phyloP scores from a whole-genome alignment of 192 early-diverging fungal species.

The Helicostylum pulchrum region DNA sequence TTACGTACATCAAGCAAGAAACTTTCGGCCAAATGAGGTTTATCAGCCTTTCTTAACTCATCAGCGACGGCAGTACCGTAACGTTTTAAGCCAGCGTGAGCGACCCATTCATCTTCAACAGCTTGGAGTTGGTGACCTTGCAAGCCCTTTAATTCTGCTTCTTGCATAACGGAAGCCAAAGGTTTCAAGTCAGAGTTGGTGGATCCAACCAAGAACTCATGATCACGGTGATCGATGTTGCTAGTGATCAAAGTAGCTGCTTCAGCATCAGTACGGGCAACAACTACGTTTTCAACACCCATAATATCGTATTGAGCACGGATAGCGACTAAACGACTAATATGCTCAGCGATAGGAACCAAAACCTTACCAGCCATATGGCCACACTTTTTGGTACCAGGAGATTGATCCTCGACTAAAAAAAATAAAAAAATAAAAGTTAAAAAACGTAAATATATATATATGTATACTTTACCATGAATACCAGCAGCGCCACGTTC shows the following conservation, averaged over 20 bases:
- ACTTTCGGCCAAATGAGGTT: slow-evolving; percentile 43
- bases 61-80: slow-evolving; percentile 80
- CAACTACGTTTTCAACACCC: slow-evolving; percentile 92
- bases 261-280: slow-evolving; percentile 95
- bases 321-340: slow-evolving; percentile 92
- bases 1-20: slow-evolving; percentile 39
- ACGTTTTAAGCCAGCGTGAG: slow-evolving; percentile 74
- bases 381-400: slow-evolving; percentile 97
- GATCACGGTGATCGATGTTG: slow-evolving; percentile 95
- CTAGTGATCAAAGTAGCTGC: slow-evolving; percentile 94
- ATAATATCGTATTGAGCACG: slow-evolving; percentile 98
- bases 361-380: slow-evolving; percentile 99
- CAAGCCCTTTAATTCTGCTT: slow-evolving; percentile 73
- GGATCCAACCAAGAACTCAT: slow-evolving; percentile 91
- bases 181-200: slow-evolving; percentile 77
- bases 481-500: slow-evolving; percentile 95
- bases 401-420: slow-evolving; percentile 82
- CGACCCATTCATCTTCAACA: slow-evolving; percentile 84
- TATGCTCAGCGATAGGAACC: slow-evolving; percentile 97
- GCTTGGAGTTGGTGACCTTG: slow-evolving; percentile 70
- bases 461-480: slow-evolving; percentile 60
- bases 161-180: slow-evolving; percentile 72
- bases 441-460: no score
- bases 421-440: background rate
- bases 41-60: slow-evolving; percentile 63